Base-by-base conservation (phyloP, 371 early-diverging fungal genomes). In the Mortierella polycephala region DNA sequence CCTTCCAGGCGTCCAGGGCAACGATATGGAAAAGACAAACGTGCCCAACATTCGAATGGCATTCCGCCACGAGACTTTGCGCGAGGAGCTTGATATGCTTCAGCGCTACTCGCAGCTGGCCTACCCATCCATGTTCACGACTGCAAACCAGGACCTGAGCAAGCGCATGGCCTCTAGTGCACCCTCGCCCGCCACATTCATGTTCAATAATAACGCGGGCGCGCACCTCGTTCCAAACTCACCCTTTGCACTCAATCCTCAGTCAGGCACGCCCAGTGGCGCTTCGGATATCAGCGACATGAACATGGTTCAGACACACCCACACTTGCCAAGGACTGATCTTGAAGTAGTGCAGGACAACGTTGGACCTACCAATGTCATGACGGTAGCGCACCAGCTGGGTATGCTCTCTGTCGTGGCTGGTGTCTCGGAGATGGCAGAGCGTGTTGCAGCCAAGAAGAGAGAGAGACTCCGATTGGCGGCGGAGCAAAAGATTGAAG, bases 1-100 rank as follows among this genome's bases (percentile, higher is more conserved):
- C 30, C 76, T 89, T 20, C 89, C 94, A 7, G 97, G 97, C 7
- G 89, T 91, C 0, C 88, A 83, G n/a, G 95, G 95, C 49, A 96
- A 96, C 62, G 89, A 96, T 67, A 95, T 98, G 81, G 89, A 91
- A 21, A 97, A 95, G 85, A 97, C 98, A 58, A 99, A 99, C 71
- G 97, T 99, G 39, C 98, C 99, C 16, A 85, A 94, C 83, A 93
- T 96, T 58, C 85, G 44, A 68, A 86, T 57, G 83, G 94, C 62
- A 13, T 96, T 92, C 84, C 89, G 98, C 39, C 85, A 96, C 75
- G 90, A 93, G 65, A 97, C 97, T 0, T 79, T 96, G 21, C 87
- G 87, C 77, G 96, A 96, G 74, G 99, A 99, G 79, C 85, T 89
- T 5, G 74, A 85, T 46, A 86, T 88, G 64, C 56, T 87, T 18